A percentile compares a stretch with the other conserved stretches of the same genome.
Evolutionary conservation across 2,329 filamentous ascomycete species (phyloP).

Genomic region (Apiospora arundinis): DNA sequence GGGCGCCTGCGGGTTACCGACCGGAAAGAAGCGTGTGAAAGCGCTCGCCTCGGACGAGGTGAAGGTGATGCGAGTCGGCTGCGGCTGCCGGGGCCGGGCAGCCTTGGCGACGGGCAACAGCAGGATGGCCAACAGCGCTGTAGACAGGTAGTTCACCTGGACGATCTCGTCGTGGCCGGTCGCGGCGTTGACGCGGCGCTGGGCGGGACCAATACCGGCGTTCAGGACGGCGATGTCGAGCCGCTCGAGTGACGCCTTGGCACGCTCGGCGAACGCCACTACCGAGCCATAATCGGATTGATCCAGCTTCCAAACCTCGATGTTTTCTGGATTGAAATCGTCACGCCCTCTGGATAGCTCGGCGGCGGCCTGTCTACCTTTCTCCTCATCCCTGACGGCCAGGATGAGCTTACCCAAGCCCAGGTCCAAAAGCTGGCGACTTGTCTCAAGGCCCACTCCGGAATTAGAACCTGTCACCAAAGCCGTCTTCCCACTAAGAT

Average conservation of each 20-base stretch:
- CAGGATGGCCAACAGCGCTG: slow-evolving; percentile 52
- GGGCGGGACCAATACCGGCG: slow-evolving; percentile 35
- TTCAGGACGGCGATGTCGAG: slow-evolving; percentile 49
- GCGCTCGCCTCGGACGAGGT: slow-evolving; percentile 32
- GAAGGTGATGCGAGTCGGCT: slow-evolving; percentile 27
- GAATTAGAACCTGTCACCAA: slow-evolving; percentile 48
- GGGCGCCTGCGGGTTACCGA: slow-evolving; percentile 25
- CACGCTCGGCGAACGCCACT: slow-evolving; percentile 42
- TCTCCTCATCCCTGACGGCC: slow-evolving; percentile 41
- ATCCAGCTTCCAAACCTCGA: slow-evolving; percentile 48
- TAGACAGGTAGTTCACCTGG: slow-evolving; percentile 59
- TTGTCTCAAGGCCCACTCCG: slow-evolving; percentile 46
- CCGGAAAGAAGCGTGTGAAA: not conserved
- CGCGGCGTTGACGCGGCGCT: slow-evolving; percentile 14
- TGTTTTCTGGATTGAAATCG: slow-evolving; percentile 30
- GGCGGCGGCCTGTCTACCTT: slow-evolving; percentile 29
- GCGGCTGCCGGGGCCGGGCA: not conserved
- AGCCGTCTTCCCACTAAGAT: slow-evolving; percentile 38
- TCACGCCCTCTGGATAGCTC: slow-evolving; percentile 32
- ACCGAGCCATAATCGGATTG: slow-evolving; percentile 45
- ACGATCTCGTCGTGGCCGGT: slow-evolving; percentile 49
- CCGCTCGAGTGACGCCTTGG: slow-evolving; percentile 36
- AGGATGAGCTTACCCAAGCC: slow-evolving; percentile 44
- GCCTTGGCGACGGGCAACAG: slow-evolving; percentile 48
- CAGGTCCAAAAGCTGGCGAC: slow-evolving; percentile 41